phyloP scores from a whole-genome alignment of 2,329 filamentous ascomycete species.

The Cercospora nicotianae region DNA sequence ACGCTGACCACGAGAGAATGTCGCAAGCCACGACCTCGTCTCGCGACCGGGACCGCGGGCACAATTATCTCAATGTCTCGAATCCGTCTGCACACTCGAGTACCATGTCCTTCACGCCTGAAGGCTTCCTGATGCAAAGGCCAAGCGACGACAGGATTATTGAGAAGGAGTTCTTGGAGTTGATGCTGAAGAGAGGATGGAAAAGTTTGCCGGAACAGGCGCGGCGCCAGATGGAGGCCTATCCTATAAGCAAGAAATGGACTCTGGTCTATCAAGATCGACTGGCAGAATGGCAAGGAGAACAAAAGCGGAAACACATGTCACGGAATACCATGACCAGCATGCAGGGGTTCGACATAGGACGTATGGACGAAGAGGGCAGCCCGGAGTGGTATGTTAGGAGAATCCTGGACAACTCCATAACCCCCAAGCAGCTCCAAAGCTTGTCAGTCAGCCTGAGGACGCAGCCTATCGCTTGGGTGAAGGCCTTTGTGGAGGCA shows the following conservation, averaged over 20 bases:
- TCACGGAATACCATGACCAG: constrained; percentile 63
- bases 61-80: constrained; percentile 45
- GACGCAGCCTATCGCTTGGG: constrained; percentile 96
- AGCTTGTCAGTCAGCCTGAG: constrained; percentile 91
- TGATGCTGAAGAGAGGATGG: constrained; percentile 98
- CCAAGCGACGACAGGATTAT: constrained; percentile 80
- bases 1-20: constrained; percentile 47
- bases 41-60: constrained; percentile 39
- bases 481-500: constrained; percentile 92
- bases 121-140: constrained; percentile 64
- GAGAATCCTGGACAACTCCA: constrained; percentile 92
- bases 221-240: constrained; percentile 91
- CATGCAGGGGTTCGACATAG: constrained; percentile 65
- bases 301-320: constrained; percentile 81
- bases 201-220: constrained; percentile 96
- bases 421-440: constrained; percentile 86
- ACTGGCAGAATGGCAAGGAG: constrained; percentile 88
- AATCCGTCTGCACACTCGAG: constrained; percentile 51
- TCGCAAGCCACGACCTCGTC: constrained; percentile 41
- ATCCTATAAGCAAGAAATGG: constrained; percentile 95
- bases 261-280: constrained; percentile 93
- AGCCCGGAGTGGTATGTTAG: constrained; percentile 98
- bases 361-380: constrained; percentile 87
- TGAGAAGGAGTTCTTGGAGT: constrained; percentile 83
- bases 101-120: constrained; percentile 52